Conservation (phyloP, 805 yeast species). For the Spencermartinsiella europaea region DNA sequence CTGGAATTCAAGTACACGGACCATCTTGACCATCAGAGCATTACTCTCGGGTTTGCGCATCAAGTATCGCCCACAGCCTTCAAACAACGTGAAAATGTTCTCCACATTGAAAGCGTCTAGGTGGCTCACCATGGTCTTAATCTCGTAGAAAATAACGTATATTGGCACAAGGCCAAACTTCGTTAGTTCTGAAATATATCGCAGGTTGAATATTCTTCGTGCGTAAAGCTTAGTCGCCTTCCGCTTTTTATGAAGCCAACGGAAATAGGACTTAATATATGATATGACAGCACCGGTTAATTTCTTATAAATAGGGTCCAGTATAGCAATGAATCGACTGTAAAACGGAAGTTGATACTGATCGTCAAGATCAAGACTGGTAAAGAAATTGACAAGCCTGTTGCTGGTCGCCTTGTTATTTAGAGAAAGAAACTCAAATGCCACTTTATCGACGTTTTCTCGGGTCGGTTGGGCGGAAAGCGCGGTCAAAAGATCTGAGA, state of each 20-base stretch:
- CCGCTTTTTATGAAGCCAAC: constrained; percentile 18
- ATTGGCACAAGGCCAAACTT: constrained; percentile 70
- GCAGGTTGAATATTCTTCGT: constrained; percentile 35
- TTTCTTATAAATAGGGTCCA: constrained; percentile 44
- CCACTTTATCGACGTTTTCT: constrained; percentile 28
- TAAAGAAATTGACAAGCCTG: constrained; percentile 52
- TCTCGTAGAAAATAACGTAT: constrained; percentile 68
- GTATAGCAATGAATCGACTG: constrained; percentile 65
- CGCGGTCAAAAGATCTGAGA: constrained; percentile 14
- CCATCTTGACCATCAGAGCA: constrained; percentile 57
- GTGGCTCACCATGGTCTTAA: constrained; percentile 53
- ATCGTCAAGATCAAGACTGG: constrained; percentile 39
- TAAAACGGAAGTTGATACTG: constrained; percentile 36
- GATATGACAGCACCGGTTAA: constrained; percentile 49
- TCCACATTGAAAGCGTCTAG: constrained; percentile 58
- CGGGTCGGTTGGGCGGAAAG: constrained; percentile 19
- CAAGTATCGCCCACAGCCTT: constrained; percentile 64
- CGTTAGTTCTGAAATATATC: constrained; percentile 67
- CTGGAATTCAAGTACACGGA: constrained; percentile 48
- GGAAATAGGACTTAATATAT: constrained; percentile 42
- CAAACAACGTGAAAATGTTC: constrained; percentile 63
- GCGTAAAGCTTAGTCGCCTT: constrained; percentile 14
- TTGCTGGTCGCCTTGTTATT: constrained; percentile 70
- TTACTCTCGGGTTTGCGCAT: constrained; percentile 52
- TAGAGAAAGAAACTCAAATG: constrained; percentile 35